Evolutionary conservation across 2,329 filamentous ascomycete species (phyloP), one percentile per base, ranked within the genome.

Genomic region (Exophiala alcalophila): DNA sequence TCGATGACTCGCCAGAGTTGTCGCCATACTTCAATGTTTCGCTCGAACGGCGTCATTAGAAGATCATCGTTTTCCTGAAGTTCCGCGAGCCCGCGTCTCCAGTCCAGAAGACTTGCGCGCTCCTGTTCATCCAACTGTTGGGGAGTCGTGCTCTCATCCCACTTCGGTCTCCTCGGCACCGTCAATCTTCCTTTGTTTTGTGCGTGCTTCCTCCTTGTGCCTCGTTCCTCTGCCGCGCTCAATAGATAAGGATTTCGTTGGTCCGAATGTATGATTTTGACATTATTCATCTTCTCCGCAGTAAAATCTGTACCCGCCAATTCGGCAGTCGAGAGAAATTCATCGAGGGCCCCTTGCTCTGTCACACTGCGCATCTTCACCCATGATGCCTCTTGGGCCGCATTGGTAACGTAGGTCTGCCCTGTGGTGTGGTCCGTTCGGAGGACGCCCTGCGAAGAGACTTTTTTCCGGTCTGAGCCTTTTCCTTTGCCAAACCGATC

Each of bases 291-390:
- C 77, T 97, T 97, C 73, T 97, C 90, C 19, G 92, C 94, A 1
- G 91, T 97, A 67, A 98, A 98, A 64, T 98, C 92, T 55, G 92
- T 98, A 54, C 89, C 91, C n/a, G 92, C 92, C 57, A 98, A 73
- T 69, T 97, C 90, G 52, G 92, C 94, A 2, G 92, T 98, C 44
- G 85, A 86, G 53, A 98, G 73, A 66, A 98, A 98, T 66, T 98
- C 92, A 65, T 98, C 92, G 50, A 98, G 80, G 30, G 90, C 90
- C 56, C 84, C 90, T 68, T 98, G 92, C 72, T 98, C 88, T 4
- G 92, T 98, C 57, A 98, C 86, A 65, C 88, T 95, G 71, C 91
- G 88, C 92, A 98, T 97, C 75, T 97, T 98, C 62, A 97, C 88
- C 89, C 90, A 98, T 57, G 87, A 78, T 24, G 91, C 92, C 70